Percentiles rank a stretch among this genome's conserved stretches.
phyloP scores from a whole-genome alignment of 495 filamentous ascomycete species.

The Neurospora africana region DNA sequence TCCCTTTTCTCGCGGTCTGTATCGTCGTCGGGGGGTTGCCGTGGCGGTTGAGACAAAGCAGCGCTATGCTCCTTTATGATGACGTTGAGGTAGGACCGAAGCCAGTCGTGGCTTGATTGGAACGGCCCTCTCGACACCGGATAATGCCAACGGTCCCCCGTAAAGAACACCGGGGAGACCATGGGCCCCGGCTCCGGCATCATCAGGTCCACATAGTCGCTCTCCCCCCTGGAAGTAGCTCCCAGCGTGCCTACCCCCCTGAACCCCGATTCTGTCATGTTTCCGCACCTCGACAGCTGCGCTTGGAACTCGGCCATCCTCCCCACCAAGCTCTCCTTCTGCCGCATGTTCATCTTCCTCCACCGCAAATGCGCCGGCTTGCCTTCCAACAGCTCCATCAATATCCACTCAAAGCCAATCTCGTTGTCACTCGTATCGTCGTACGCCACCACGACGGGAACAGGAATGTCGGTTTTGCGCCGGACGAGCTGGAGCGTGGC shows the following conservation, averaged over 20 bases:
- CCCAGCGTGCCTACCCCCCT: slow-evolving; percentile 26
- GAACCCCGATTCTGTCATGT: slow-evolving; percentile 16
- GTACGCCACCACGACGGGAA: slow-evolving; percentile 39
- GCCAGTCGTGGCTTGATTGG: slow-evolving; percentile 21
- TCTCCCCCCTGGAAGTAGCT: not conserved
- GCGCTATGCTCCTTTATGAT: slow-evolving; percentile 19
- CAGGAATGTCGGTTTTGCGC: slow-evolving; percentile 37
- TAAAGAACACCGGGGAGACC: slow-evolving; percentile 19
- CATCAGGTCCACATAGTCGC: not conserved
- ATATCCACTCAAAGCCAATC: slow-evolving; percentile 50
- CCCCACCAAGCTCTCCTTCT: slow-evolving; percentile 28
- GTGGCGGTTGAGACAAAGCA: not conserved
- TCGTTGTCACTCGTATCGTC: slow-evolving; percentile 35
- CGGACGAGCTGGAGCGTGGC: slow-evolving; percentile 41
- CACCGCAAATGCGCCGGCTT: slow-evolving; percentile 31
- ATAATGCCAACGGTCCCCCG: slow-evolving; percentile 17
- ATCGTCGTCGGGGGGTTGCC: slow-evolving; percentile 3
- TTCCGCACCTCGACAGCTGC: slow-evolving; percentile 18
- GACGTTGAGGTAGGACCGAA: slow-evolving; percentile 15
- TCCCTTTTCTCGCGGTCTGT: slow-evolving; percentile 16
- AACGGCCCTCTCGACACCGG: slow-evolving; percentile 19
- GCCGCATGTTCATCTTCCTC: slow-evolving; percentile 22
- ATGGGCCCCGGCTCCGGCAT: slow-evolving; percentile 12
- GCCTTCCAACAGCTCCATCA: slow-evolving; percentile 42
- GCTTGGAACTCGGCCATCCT: slow-evolving; percentile 28